Evolutionary conservation across 768 basidiomycete genomes (phyloP), one percentile per base, ranked within the genome.

Genomic region (Coprinellus micaceus): DNA sequence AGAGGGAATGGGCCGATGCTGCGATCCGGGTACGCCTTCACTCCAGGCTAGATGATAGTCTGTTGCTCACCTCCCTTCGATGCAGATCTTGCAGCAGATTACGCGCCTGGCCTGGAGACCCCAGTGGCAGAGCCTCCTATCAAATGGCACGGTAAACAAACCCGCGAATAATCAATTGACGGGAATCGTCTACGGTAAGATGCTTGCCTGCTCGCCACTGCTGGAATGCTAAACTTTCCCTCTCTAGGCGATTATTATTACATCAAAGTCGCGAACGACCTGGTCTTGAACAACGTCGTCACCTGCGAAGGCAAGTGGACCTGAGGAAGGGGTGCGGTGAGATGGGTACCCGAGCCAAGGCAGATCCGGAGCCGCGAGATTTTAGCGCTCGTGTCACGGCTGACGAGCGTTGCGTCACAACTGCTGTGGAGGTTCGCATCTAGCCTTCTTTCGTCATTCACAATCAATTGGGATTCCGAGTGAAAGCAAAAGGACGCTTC

Each of bases 221-320:
- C 45, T 53, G 26, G 12, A 46, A 40, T 40, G 21, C 21, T n/a
- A n/a, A 21, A 15, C 47, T 24, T 48, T 28, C 36, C n/a, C 48
- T 39, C 24, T 54, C 2, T 64, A 85, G 84, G 83, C 21, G 85
- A 86, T 66, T 84, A 85, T 65, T 86, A 82, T 68, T 86, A 76
- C 60, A 75, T 86, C 61, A 75, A 72, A 61, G 77, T 79, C 1
- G 82, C 79, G 5, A 85, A 82, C 61, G 75, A 80, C 40, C 70
- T 86, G 26, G 69, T 81, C 22, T 65, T 61, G 28, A 74, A 76
- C 66, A 75, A 75, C 2, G 63, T 84, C 37, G 74, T 73, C 10
- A 64, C 63, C 12, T 82, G 81, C 57, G 54, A 58, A 39, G 54
- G 29, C 37, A 54, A n/a, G 13, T 24, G 19, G 29, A 30, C n/a